Conservation (phyloP, 306 rosid genomes). For the Pterocarpus macrocarpus region DNA sequence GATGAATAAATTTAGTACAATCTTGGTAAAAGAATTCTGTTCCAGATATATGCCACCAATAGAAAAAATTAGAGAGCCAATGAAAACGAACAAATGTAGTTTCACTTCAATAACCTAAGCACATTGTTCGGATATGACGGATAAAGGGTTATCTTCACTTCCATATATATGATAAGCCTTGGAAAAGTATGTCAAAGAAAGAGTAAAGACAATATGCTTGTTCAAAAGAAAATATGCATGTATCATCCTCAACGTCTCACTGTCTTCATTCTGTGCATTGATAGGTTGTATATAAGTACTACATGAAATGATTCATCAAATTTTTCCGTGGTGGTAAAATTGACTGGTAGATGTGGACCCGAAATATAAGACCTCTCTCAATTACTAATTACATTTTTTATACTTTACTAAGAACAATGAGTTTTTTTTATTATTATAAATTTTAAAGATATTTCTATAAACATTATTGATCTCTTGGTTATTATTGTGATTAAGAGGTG, state of each 20-base stretch:
- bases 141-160: not conserved
- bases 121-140: not conserved
- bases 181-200: not conserved
- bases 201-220: not conserved
- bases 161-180: not conserved
- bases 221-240: not conserved
- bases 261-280: not conserved
- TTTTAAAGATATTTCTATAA: too few relatives aligned
- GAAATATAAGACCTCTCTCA: not conserved
- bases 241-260: not conserved
- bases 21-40: not conserved
- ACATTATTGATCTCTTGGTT: too few relatives aligned
- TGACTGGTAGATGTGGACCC: not conserved
- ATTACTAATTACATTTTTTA: slow-evolving; percentile 27
- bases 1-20: not conserved
- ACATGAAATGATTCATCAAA: slow-evolving; percentile 4
- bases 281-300: not conserved
- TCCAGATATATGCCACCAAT: not conserved
- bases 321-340: not conserved
- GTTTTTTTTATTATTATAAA: not conserved
- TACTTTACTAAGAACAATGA: slow-evolving; percentile 8
- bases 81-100: too few relatives aligned
- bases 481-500: too few relatives aligned
- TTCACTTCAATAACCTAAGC: not conserved
- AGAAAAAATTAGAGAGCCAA: too few relatives aligned